Evolutionary conservation across 164 flowering plant species (phyloP), one percentile per base, ranked within the genome.

Genomic region (Annona squamosa): DNA sequence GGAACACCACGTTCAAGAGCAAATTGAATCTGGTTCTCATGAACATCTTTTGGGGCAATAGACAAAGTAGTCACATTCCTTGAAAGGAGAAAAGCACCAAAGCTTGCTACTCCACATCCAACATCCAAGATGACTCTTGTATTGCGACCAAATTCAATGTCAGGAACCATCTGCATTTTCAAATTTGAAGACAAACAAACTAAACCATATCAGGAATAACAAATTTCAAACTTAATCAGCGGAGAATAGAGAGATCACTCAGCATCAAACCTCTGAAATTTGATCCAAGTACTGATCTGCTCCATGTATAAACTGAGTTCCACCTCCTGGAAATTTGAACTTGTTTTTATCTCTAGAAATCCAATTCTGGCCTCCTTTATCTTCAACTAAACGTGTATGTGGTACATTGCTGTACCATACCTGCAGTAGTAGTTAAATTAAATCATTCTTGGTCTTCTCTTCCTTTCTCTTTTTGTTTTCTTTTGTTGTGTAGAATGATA

Each of bases 361-460:
- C 99, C 98, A 96, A 80, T 96, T 96, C 72, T 96, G 99, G 59
- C 99, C 99, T 2, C 99, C 97, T 83, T 96, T 96, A 80, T 96
- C 98, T 75, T 96, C 97, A 59, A 85, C 99, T 43, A 96, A 81
- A 13, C 91, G 92, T 16, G 91, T 82, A 80, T 96, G 99, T 44
- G 98, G 99, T 72, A 96, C 98, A 86, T 96, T 96, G 78, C 73
- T 85, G 79, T 76, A 93, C 99, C 99, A 96, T 37, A 96, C 97
- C 99, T 95, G 74, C 62, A 75, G 78, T 45, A 5, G 56, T 67
- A 2, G 12, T 37, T 37, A 16, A 42, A 66, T 4, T 42, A 46
- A 12, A 19, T 44, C 46, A 52, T 52, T 52, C 59, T 5, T 52
- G 9, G 2, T 52, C 59, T 52, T 26, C 59, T 52, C 9, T 48